These are phyloP conservation scores for Prunus fruticosa DNA, from an alignment of 306 rosid genomes.

Conservation along the genomic window DNA sequence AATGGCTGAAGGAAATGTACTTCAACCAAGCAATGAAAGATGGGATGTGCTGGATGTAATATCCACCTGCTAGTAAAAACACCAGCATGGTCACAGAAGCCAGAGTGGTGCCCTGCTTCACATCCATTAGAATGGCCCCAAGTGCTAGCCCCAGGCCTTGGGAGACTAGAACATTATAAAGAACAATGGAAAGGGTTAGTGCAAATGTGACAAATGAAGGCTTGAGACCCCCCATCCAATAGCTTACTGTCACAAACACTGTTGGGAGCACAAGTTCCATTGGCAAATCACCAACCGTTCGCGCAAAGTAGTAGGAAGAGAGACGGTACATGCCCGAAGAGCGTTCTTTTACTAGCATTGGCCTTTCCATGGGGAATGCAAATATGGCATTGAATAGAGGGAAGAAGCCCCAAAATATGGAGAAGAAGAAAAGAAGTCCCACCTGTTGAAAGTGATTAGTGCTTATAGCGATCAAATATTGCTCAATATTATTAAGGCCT, in stretches of 20 bases:
- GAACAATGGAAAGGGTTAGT: slow-evolving; percentile 65
- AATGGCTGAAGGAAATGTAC: slow-evolving; percentile 74
- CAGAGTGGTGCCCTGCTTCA: slow-evolving; percentile 80
- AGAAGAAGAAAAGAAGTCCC: slow-evolving; percentile 87
- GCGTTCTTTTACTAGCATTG: slow-evolving; percentile 77
- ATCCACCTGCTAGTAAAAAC: slow-evolving; percentile 81
- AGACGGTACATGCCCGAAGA: slow-evolving; percentile 91
- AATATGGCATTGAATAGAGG: slow-evolving; percentile 86
- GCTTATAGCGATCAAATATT: background rate
- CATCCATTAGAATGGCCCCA: slow-evolving; percentile 86
- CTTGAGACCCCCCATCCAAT: slow-evolving; percentile 94
- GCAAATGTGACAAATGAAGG: slow-evolving; percentile 54
- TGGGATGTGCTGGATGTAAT: slow-evolving; percentile 82
- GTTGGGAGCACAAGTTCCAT: slow-evolving; percentile 93
- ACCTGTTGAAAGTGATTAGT: slow-evolving; percentile 44
- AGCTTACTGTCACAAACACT: slow-evolving; percentile 56
- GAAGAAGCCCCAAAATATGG: slow-evolving; percentile 89
- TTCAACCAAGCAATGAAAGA: slow-evolving; percentile 79
- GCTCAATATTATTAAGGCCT: background rate
- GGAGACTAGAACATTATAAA: slow-evolving; percentile 72
- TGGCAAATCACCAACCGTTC: slow-evolving; percentile 77
- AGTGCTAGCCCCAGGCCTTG: slow-evolving; percentile 92
- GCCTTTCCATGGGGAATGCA: slow-evolving; percentile 72
- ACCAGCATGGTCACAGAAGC: slow-evolving; percentile 78
- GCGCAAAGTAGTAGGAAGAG: slow-evolving; percentile 75